Evolutionary conservation across 768 basidiomycete species (phyloP).

Genomic region (Omphalotus guepiniiformis): DNA sequence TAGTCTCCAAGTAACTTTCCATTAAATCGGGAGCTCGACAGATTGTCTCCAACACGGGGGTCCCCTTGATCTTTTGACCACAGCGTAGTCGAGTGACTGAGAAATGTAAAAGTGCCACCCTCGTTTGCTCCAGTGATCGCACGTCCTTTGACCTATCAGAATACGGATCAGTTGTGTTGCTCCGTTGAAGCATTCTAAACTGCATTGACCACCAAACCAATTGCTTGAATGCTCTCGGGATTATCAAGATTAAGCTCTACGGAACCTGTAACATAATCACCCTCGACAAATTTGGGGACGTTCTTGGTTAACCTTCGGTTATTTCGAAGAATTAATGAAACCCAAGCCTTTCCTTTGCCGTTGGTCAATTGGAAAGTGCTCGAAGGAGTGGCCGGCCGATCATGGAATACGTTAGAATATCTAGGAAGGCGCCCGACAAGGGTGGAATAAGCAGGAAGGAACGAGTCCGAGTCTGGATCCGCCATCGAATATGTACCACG

Average conservation of each 20-base stretch:
- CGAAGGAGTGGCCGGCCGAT: background rate
- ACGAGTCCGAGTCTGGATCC: too few relatives aligned
- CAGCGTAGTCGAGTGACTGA: conserved; percentile 22
- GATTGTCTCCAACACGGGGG: conserved; percentile 23
- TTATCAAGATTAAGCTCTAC: conserved; percentile 26
- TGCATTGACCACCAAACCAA: conserved; percentile 22
- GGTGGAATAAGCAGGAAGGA: too few relatives aligned
- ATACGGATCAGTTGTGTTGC: background rate
- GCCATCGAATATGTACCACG: too few relatives aligned
- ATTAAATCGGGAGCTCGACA: conserved; percentile 6
- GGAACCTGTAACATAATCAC: conserved; percentile 23
- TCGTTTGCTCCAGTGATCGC: conserved; percentile 25
- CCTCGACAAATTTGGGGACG: conserved; percentile 19
- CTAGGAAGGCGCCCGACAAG: too few relatives aligned
- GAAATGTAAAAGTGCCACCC: conserved; percentile 25
- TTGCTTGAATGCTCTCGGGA: conserved; percentile 24
- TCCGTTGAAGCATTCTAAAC: background rate
- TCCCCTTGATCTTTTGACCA: conserved; percentile 31
- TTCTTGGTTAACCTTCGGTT: conserved; percentile 3
- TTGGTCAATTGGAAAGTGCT: background rate
- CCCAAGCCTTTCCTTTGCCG: conserved; percentile 3
- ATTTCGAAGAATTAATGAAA: background rate
- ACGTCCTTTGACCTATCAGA: conserved; percentile 25
- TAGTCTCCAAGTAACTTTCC: conserved; percentile 32
- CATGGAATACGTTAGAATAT: background rate